A percentile compares a stretch with the other conserved stretches of the same genome.
Evolutionary conservation across 2,329 filamentous ascomycete genomes (phyloP).

Genomic region (Boeremia exigua): DNA sequence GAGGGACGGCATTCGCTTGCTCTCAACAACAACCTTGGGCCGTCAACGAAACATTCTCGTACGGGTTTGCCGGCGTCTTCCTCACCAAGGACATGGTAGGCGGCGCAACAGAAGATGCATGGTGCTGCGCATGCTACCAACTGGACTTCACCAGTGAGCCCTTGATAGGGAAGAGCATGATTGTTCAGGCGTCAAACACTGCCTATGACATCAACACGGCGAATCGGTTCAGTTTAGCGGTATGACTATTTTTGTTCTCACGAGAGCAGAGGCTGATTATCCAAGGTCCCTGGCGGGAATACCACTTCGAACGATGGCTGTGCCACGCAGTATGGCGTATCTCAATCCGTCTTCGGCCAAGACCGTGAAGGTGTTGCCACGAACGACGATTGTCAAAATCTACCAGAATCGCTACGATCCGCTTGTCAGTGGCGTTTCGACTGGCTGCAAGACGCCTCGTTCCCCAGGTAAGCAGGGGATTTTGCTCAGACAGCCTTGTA

Average conservation of each 20-base stretch:
- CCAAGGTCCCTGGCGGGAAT: constrained; percentile 45
- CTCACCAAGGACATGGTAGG: constrained; percentile 47
- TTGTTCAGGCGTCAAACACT: constrained; percentile 70
- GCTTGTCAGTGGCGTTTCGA: constrained; percentile 46
- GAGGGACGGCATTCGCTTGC: constrained; percentile 64
- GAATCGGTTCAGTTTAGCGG: constrained; percentile 47
- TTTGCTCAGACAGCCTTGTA: not conserved
- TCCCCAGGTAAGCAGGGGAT: constrained; percentile 36
- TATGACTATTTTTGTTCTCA: constrained; percentile 20
- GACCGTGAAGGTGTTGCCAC: constrained; percentile 35
- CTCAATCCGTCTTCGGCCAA: constrained; percentile 43
- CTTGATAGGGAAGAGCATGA: constrained; percentile 66
- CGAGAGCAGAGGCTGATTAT: not conserved
- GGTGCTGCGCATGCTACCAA: constrained; percentile 72
- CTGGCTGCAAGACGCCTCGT: constrained; percentile 44
- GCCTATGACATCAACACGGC: constrained; percentile 48
- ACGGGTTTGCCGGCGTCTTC: constrained; percentile 69
- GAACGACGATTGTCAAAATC: constrained; percentile 41
- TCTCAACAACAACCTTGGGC: constrained; percentile 68
- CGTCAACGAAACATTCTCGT: constrained; percentile 63
- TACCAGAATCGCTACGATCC: constrained; percentile 35
- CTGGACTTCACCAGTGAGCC: constrained; percentile 64
- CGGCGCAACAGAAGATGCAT: constrained; percentile 61
- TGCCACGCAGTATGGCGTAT: constrained; percentile 40
- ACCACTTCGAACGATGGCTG: constrained; percentile 44